Percentiles rank a stretch among this genome's conserved stretches.
These are phyloP conservation scores for Fusarium setosum DNA, from an alignment of 2,329 filamentous ascomycete species.

Conservation along the genomic window DNA sequence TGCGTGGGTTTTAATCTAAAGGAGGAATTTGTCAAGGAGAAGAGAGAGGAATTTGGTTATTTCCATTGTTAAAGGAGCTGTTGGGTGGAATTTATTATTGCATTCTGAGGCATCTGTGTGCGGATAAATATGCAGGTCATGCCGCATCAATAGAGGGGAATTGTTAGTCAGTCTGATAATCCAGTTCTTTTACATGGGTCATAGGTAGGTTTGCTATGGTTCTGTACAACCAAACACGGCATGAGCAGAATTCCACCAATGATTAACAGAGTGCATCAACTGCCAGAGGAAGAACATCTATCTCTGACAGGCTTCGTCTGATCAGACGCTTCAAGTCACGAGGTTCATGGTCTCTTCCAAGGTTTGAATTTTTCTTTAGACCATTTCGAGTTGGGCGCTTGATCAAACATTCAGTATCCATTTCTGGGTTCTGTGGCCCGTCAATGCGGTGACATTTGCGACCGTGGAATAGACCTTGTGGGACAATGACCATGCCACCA, in stretches of 20 bases:
- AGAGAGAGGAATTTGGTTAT: slow-evolving; percentile 7
- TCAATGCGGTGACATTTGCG: slow-evolving; percentile 27
- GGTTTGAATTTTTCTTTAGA: neutral
- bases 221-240: slow-evolving; percentile 20
- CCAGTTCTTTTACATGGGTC: neutral
- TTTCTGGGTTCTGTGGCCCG: too few species aligned
- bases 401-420: too few species aligned
- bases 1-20: slow-evolving; percentile 19
- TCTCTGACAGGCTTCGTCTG: neutral
- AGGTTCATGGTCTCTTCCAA: neutral
- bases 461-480: slow-evolving; percentile 27
- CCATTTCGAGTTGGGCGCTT: slow-evolving; percentile 17
- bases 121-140: too few species aligned
- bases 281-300: neutral
- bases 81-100: neutral
- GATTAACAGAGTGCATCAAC: neutral
- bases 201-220: slow-evolving; percentile 4
- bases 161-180: neutral
- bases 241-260: neutral
- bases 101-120: too few species aligned
- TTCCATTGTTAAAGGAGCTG: slow-evolving; percentile 15
- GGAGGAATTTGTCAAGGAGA: slow-evolving; percentile 12
- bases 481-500: slow-evolving; percentile 22
- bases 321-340: neutral
- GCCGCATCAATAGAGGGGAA: neutral